These are phyloP conservation scores for Nakaseomyces kungkrabaensis DNA, from an alignment of 1,139 yeast species.

Conservation along the genomic window DNA sequence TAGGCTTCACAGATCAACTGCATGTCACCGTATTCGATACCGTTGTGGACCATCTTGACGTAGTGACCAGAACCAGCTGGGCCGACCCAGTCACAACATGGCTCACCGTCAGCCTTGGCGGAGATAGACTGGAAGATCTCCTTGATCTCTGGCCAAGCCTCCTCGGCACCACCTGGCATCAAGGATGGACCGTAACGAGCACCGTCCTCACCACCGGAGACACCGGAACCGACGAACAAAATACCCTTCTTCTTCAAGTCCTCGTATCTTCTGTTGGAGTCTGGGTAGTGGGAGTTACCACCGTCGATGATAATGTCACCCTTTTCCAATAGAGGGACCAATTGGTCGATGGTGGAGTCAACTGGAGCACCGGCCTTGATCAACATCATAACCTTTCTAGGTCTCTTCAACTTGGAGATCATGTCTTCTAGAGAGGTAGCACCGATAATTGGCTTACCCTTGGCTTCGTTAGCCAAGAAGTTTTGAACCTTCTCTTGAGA, in stretches of 20 bases:
- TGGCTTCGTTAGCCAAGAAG: constrained; percentile 88
- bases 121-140: constrained; percentile 91
- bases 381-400: constrained; percentile 87
- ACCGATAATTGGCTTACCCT: constrained; percentile 91
- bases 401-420: constrained; percentile 83
- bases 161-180: constrained; percentile 99
- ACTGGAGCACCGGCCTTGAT: constrained; percentile 98
- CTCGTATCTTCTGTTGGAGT: constrained; percentile 90
- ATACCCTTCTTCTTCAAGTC: constrained; percentile 83
- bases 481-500: constrained; percentile 91
- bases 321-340: constrained; percentile 83
- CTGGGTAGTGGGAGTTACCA: constrained; percentile 99
- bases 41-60: constrained; percentile 99
- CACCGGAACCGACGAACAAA: constrained; percentile 96
- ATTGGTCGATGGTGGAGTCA: constrained; percentile 79
- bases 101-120: constrained; percentile 96
- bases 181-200: constrained; percentile 98
- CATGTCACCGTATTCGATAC: constrained; percentile 99
- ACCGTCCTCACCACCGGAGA: constrained; percentile 99
- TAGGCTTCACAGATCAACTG: constrained; percentile 97
- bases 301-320: constrained; percentile 99
- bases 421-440: constrained; percentile 89
- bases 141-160: constrained; percentile 98
- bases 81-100: constrained; percentile 99
- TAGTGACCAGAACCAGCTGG: constrained; percentile 98